Percentiles rank a stretch among this genome's conserved stretches.
These are phyloP conservation scores for Penicillium antarcticum DNA, from an alignment of 495 filamentous ascomycete genomes.

Conservation along the genomic window DNA sequence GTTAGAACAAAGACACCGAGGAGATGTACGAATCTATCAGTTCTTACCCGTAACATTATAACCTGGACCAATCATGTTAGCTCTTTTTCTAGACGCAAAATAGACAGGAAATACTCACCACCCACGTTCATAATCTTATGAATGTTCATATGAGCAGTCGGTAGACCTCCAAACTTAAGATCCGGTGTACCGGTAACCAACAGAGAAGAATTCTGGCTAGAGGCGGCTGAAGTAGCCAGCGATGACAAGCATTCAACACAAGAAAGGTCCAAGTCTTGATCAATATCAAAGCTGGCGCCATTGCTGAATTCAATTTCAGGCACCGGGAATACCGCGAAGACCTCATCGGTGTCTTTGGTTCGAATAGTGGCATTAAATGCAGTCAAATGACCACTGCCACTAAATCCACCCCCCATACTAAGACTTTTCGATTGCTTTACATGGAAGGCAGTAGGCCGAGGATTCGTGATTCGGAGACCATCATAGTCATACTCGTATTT, in stretches of 20 bases:
- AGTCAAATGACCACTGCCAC: slow-evolving; percentile 24
- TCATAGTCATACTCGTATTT: slow-evolving; percentile 21
- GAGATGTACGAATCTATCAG: neutral
- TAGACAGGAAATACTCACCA: neutral
- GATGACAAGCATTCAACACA: slow-evolving; percentile 28
- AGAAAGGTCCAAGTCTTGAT: slow-evolving; percentile 26
- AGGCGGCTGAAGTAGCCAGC: slow-evolving; percentile 18
- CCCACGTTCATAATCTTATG: slow-evolving; percentile 21
- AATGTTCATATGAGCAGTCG: slow-evolving; percentile 28
- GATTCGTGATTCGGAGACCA: slow-evolving; percentile 24
- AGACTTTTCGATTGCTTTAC: slow-evolving; percentile 18
- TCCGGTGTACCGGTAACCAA: slow-evolving; percentile 21
- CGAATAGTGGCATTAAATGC: slow-evolving; percentile 25
- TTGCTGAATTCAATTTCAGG: slow-evolving; percentile 18
- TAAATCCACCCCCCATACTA: slow-evolving; percentile 21
- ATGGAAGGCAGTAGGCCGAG: slow-evolving; percentile 20
- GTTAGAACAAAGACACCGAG: neutral
- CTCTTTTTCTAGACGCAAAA: neutral
- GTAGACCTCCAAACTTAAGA: slow-evolving; percentile 20
- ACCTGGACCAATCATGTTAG: slow-evolving; percentile 5
- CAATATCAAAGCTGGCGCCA: slow-evolving; percentile 15
- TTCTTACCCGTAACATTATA: slow-evolving; percentile 24
- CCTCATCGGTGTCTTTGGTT: slow-evolving; percentile 7
- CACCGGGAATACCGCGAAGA: slow-evolving; percentile 23
- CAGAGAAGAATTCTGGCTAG: slow-evolving; percentile 20